A percentile compares a stretch with the other conserved stretches of the same genome.
Evolutionary conservation across 106 monocot genomes (phyloP).

Genomic region (Phalaenopsis equestris): DNA sequence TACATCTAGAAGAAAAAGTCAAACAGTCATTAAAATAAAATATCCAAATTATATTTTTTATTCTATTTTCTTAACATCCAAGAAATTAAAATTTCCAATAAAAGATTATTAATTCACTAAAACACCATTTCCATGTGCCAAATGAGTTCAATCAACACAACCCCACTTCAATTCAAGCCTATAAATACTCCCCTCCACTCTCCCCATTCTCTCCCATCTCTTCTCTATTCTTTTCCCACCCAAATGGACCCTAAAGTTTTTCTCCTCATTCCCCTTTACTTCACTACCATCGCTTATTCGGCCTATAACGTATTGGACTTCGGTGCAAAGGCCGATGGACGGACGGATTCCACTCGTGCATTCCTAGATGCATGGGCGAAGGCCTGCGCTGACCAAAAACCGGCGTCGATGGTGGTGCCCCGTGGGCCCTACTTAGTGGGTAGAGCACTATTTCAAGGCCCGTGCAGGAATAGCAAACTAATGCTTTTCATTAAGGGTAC

Average conservation of each 20-base stretch:
- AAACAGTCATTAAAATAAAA: too few relatives aligned
- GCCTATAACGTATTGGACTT: constrained; percentile 18
- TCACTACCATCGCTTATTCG: background rate
- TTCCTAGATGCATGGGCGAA: constrained; percentile 31
- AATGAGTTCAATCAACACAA: too few relatives aligned
- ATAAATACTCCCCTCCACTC: too few relatives aligned
- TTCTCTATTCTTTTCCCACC: too few relatives aligned
- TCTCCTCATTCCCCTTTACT: constrained; percentile 1
- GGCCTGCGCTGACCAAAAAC: constrained; percentile 13
- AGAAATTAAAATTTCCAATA: too few relatives aligned
- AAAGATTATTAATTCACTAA: too few relatives aligned
- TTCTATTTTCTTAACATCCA: too few relatives aligned
- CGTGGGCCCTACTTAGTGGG: constrained; percentile 22
- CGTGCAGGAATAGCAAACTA: constrained; percentile 19
- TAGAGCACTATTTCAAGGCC: constrained; percentile 26
- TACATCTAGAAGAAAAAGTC: too few relatives aligned
- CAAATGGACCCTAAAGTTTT: background rate
- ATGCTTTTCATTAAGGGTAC: constrained; percentile 32
- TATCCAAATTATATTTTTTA: too few relatives aligned
- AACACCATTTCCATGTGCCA: too few relatives aligned
- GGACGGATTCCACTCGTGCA: constrained; percentile 17
- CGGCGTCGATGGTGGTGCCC: constrained; percentile 21
- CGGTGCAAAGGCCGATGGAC: constrained; percentile 26
- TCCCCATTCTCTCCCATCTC: too few relatives aligned
- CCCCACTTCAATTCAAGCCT: too few relatives aligned